A percentile compares a stretch with the other conserved stretches of the same genome.
These are phyloP conservation scores for Colletotrichum eremochloae DNA, from an alignment of 2,329 filamentous ascomycete species.

Conservation along the genomic window DNA sequence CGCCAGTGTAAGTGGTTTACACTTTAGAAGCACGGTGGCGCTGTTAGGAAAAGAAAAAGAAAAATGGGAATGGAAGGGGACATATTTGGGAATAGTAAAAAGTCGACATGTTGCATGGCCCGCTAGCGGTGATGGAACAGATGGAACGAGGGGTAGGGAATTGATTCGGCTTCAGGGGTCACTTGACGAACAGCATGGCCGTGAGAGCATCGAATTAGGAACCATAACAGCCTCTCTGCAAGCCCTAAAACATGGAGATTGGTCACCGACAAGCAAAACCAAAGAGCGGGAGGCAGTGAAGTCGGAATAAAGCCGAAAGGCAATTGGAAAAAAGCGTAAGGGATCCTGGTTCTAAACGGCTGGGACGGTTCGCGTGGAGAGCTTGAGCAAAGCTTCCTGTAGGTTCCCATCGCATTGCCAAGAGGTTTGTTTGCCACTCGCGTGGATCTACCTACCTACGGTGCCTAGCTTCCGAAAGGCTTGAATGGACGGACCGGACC, in stretches of 20 bases:
- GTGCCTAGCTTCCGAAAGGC: slow-evolving; percentile 3
- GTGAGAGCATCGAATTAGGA: slow-evolving; percentile 9
- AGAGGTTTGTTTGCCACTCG: slow-evolving; percentile 15
- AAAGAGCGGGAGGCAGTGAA: not conserved
- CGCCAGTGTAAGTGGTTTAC: not conserved
- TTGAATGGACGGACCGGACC: not conserved
- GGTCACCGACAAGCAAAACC: not conserved
- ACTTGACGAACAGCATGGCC: not conserved
- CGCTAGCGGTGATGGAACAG: not conserved
- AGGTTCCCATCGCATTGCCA: not conserved
- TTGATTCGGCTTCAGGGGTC: not conserved
- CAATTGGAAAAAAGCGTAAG: slow-evolving; percentile 12
- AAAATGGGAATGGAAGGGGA: not conserved
- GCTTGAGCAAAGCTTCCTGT: not conserved
- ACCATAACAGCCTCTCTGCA: not conserved
- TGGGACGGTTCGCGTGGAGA: not conserved
- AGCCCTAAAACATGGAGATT: not conserved
- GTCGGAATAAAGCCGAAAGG: not conserved
- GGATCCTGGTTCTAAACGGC: not conserved
- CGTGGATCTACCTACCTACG: not conserved
- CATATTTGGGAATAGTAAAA: slow-evolving; percentile 6
- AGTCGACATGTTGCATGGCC: not conserved
- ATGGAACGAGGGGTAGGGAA: not conserved
- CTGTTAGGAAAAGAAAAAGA: not conserved
- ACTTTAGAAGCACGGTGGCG: too few species aligned